phyloP scores from a whole-genome alignment of 108 stramenopile genomes.

The Fistulifera pelliculosa region DNA sequence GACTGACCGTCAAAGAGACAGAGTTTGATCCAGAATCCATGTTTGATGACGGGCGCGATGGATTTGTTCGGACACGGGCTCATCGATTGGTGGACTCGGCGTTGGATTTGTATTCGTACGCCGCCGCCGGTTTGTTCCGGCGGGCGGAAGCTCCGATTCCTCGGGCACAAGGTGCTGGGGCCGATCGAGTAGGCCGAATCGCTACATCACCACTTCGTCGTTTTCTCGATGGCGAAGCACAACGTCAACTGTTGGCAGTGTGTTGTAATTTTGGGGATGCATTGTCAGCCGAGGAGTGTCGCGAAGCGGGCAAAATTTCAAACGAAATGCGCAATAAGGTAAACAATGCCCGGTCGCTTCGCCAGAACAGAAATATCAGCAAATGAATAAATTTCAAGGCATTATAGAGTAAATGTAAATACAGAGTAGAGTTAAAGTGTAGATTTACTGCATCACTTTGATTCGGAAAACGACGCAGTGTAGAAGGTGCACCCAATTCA shows the following conservation, averaged over 20 bases:
- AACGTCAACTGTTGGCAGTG: conserved; percentile 63
- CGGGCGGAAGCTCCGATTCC: conserved; percentile 48
- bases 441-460: too few species aligned
- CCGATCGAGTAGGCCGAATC: conserved; percentile 43
- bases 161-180: conserved; percentile 40
- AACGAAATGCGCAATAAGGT: conserved; percentile 40
- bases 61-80: conserved; percentile 60
- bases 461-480: too few species aligned
- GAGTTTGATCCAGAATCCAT: conserved; percentile 19
- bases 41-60: conserved; percentile 25
- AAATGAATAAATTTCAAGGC: too few species aligned
- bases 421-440: too few species aligned
- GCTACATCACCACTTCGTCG: conserved; percentile 77
- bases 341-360: conserved; percentile 27
- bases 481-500: too few species aligned
- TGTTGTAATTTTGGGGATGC: conserved; percentile 51
- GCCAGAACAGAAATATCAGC: conserved; percentile 5
- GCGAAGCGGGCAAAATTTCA: conserved; percentile 32
- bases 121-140: conserved; percentile 26
- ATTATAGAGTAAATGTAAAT: too few species aligned
- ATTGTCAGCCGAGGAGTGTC: conserved; percentile 50
- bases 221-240: conserved; percentile 73
- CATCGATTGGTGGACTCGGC: conserved; percentile 70
- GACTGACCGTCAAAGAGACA: conserved; percentile 39
- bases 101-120: conserved; percentile 60